phyloP scores from a whole-genome alignment of 305 asterid genomes.

The Withania somnifera region DNA sequence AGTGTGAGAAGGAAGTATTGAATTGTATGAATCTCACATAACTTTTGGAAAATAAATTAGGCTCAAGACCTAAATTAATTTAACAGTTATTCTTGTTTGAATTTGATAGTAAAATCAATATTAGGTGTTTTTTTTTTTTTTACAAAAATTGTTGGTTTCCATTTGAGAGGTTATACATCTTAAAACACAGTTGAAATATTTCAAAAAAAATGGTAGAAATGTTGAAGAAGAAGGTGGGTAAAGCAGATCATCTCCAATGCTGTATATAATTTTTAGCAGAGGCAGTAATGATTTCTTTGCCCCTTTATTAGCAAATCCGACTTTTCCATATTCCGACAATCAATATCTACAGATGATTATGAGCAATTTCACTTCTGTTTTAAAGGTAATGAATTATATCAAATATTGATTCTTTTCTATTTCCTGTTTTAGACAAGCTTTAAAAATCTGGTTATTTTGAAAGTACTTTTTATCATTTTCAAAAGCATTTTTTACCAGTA shows the following conservation, averaged over 20 bases:
- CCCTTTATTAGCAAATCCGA: background rate
- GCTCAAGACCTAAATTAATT: too few relatives aligned
- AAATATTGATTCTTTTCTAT: too few relatives aligned
- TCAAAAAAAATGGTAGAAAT: constrained; percentile 1
- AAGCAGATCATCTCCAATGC: constrained; percentile 8
- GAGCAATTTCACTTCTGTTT: constrained; percentile 14
- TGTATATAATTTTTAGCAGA: constrained; percentile 14
- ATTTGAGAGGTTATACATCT: background rate
- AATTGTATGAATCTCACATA: too few relatives aligned
- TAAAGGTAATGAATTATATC: constrained; percentile 4
- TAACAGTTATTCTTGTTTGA: too few relatives aligned
- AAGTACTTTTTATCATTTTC: too few relatives aligned
- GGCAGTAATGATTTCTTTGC: constrained; percentile 10
- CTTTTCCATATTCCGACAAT: too few relatives aligned
- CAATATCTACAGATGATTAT: background rate
- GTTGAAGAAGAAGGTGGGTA: constrained; percentile 3
- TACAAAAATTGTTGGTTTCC: background rate
- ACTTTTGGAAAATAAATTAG: too few relatives aligned
- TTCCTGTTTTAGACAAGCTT: too few relatives aligned
- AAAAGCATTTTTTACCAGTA: too few relatives aligned
- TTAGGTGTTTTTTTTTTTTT: background rate
- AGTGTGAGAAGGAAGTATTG: too few relatives aligned
- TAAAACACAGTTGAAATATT: constrained; percentile 1
- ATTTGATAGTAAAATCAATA: too few relatives aligned
- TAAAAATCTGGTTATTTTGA: too few relatives aligned